phyloP scores from a whole-genome alignment of 2,329 filamentous ascomycete species.

The Nothophoma quercina region DNA sequence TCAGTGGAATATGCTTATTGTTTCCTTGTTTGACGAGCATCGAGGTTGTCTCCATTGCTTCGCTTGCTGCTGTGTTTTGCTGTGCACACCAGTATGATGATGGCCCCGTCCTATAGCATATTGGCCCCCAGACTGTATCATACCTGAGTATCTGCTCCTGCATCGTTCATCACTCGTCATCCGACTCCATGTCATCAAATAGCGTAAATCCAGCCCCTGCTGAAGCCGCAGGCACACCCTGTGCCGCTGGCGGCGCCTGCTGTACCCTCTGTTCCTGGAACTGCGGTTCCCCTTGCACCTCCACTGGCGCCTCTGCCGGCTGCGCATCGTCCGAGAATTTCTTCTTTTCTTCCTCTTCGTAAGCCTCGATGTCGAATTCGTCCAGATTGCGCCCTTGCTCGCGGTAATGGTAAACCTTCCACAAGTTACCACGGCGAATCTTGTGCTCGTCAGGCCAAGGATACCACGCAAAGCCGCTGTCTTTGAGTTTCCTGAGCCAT shows the following conservation, averaged over 20 bases:
- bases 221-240: slow-evolving; percentile 5
- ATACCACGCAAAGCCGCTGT: slow-evolving; percentile 60
- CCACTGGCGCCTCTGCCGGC: background rate
- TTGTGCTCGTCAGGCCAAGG: slow-evolving; percentile 79
- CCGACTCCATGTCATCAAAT: slow-evolving; percentile 23
- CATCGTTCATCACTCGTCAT: slow-evolving; percentile 10
- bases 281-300: slow-evolving; percentile 3
- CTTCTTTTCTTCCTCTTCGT: slow-evolving; percentile 30
- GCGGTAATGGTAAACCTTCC: slow-evolving; percentile 34
- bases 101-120: no score
- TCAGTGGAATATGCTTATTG: no score
- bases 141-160: no score
- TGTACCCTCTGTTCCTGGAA: slow-evolving; percentile 6
- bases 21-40: no score
- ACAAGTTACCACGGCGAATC: slow-evolving; percentile 72
- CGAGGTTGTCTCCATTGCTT: no score
- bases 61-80: no score
- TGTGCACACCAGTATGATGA: no score
- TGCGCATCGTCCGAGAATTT: slow-evolving; percentile 8
- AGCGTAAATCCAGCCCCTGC: slow-evolving; percentile 10
- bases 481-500: slow-evolving; percentile 44
- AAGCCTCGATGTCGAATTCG: slow-evolving; percentile 32
- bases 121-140: no score
- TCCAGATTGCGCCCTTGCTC: slow-evolving; percentile 31
- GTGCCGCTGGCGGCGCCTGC: slow-evolving; percentile 1